phyloP scores from a whole-genome alignment of 78 protist species.

The Isochrysis galbana region DNA sequence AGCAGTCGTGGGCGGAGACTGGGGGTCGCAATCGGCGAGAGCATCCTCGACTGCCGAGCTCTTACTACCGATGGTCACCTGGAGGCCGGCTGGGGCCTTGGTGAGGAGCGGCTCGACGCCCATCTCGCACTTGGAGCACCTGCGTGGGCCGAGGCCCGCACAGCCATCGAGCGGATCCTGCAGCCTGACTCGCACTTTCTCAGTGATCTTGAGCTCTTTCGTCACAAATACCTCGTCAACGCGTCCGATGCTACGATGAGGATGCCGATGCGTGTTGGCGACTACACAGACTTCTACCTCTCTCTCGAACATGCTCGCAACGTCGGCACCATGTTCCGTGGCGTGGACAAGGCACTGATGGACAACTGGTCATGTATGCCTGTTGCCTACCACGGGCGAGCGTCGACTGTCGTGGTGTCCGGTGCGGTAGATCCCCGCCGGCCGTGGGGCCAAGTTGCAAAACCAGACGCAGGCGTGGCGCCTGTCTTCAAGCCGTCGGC shows the following conservation, averaged over 20 bases:
- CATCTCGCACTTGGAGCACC: constrained; percentile 72
- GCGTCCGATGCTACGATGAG: constrained; percentile 45
- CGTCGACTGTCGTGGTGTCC: constrained; percentile 81
- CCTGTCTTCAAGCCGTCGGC: no score
- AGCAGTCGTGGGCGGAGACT: constrained; percentile 41
- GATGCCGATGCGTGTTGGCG: constrained; percentile 75
- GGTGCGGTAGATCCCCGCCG: constrained; percentile 73
- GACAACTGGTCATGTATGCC: constrained; percentile 67
- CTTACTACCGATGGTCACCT: constrained; percentile 43
- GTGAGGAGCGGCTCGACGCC: constrained; percentile 57
- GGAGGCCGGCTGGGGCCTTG: not conserved
- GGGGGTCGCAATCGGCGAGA: constrained; percentile 87
- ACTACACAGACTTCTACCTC: constrained; percentile 95
- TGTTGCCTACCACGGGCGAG: constrained; percentile 94
- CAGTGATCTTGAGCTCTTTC: constrained; percentile 55
- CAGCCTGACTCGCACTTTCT: constrained; percentile 37
- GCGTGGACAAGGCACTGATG: constrained; percentile 22
- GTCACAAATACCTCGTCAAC: constrained; percentile 39
- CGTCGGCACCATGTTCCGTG: constrained; percentile 79
- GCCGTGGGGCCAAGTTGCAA: no score
- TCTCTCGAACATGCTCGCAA: constrained; percentile 90
- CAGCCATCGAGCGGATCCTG: constrained; percentile 50
- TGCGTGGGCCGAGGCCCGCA: constrained; percentile 75
- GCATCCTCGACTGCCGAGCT: constrained; percentile 74
- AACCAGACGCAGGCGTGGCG: no score